Evolutionary conservation across 1,139 yeast species (phyloP).

Genomic region (Geotrichum reessii): DNA sequence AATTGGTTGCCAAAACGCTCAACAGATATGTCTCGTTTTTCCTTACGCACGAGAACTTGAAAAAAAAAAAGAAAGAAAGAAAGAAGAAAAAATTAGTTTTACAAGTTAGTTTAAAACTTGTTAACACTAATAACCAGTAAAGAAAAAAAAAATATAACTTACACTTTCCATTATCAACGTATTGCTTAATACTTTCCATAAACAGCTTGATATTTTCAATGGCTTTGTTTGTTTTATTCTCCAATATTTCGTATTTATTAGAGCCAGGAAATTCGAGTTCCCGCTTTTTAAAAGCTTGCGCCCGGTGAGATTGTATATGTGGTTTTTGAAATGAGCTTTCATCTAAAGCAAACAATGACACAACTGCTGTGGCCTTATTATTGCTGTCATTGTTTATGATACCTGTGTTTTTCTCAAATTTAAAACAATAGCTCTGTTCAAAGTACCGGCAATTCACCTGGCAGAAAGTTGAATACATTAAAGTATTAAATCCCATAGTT

Average conservation of each 20-base stretch:
- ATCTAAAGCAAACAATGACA: neutral
- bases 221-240: neutral
- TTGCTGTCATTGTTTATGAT: neutral
- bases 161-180: neutral
- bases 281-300: neutral
- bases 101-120: neutral
- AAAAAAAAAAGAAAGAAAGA: too few species aligned
- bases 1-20: neutral
- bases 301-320: neutral
- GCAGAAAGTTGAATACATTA: conserved; percentile 26
- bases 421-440: conserved; percentile 27
- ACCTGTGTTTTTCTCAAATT: conserved; percentile 10
- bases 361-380: neutral
- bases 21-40: neutral
- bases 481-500: conserved; percentile 23
- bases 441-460: conserved; percentile 24
- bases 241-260: neutral
- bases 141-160: neutral
- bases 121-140: too few species aligned
- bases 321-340: neutral
- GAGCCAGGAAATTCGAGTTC: neutral
- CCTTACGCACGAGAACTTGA: too few species aligned
- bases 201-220: conserved; percentile 3
- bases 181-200: conserved; percentile 3
- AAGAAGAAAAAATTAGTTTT: too few species aligned